Evolutionary conservation across 805 yeast genomes (phyloP).

Genomic region (Ogataea pignaliae): DNA sequence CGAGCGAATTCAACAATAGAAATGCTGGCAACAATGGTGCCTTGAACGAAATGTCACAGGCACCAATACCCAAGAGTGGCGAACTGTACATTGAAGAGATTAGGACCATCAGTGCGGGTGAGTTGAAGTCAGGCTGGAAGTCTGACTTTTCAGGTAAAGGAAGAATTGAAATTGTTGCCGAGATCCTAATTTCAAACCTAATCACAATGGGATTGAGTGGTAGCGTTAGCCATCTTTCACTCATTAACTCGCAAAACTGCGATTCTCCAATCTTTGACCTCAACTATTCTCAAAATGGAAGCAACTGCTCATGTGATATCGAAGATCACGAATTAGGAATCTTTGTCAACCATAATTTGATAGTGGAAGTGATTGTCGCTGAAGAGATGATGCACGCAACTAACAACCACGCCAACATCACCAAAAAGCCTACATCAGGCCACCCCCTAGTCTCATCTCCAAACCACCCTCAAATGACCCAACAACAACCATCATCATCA

Average conservation of each 20-base stretch:
- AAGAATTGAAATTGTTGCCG: slow-evolving; percentile 72
- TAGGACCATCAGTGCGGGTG: slow-evolving; percentile 72
- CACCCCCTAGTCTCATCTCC: slow-evolving; percentile 39
- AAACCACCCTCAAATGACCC: slow-evolving; percentile 16
- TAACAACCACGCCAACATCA: slow-evolving; percentile 17
- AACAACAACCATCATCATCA: slow-evolving; percentile 2
- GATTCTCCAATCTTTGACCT: slow-evolving; percentile 28
- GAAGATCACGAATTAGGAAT: slow-evolving; percentile 80
- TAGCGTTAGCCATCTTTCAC: slow-evolving; percentile 22
- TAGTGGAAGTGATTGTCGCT: slow-evolving; percentile 89
- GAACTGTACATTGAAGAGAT: slow-evolving; percentile 63
- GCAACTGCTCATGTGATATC: slow-evolving; percentile 73
- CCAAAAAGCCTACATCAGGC: slow-evolving; percentile 24
- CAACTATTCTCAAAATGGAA: slow-evolving; percentile 20
- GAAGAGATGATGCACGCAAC: slow-evolving; percentile 63
- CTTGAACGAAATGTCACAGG: not conserved
- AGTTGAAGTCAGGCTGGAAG: slow-evolving; percentile 90
- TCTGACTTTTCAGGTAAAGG: slow-evolving; percentile 81
- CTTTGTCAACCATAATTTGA: slow-evolving; percentile 66
- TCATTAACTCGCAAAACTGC: slow-evolving; percentile 31
- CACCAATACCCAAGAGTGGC: slow-evolving; percentile 10
- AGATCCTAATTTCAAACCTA: slow-evolving; percentile 55
- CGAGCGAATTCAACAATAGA: not conserved
- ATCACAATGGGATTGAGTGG: slow-evolving; percentile 44
- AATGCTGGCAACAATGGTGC: not conserved